Evolutionary conservation across 106 monocot species (phyloP), one percentile per base, ranked within the genome.

Genomic region (Acorus gramineus): DNA sequence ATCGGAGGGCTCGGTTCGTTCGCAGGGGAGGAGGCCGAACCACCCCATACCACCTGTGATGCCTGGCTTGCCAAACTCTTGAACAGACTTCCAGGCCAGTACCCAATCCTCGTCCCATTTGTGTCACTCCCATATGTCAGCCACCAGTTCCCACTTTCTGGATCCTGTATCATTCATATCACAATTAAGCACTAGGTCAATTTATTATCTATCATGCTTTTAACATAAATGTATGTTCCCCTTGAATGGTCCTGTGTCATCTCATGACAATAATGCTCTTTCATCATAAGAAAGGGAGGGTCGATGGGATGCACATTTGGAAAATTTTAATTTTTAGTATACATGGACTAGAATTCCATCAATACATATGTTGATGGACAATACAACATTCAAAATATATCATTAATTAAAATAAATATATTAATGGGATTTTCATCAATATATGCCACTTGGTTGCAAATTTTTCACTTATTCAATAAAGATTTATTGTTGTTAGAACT

Each of bases 1-100:
- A 63, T 63, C 4, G 63, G 63, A 63, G 63, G 63, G 13, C 50
- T 63, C 6, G 63, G 63, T 13, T 63, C 12, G 12, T 50, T 63
- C 14, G 28, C 3, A 6, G 63, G 63, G 14, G 63, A 63, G 63
- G 3, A 49, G 8, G 28, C 63, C 42, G 49, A 2, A 48, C 63
- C 63, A 2, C 63, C 63, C 63, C 63, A 63, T 14, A 8, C 10
- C 11, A 63, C 8, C 48, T 49, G 14, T 3, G 9, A 8, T 14
- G 63, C 63, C 50, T 5, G 12, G 12, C 50, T 28, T 28, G 28
- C 50, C 8, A 63, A 8, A 3, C 50, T 47, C 3, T 63, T 63
- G 63, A 63, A 63, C 7, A 28, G 49, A 47, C 50, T 50, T 50
- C 50, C 50, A 0, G 63, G 63, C 46, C 46, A 63, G 28, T 63